These are phyloP conservation scores for Aspergillus pseudoterreus DNA, from an alignment of 2,329 filamentous ascomycete genomes.

Conservation along the genomic window DNA sequence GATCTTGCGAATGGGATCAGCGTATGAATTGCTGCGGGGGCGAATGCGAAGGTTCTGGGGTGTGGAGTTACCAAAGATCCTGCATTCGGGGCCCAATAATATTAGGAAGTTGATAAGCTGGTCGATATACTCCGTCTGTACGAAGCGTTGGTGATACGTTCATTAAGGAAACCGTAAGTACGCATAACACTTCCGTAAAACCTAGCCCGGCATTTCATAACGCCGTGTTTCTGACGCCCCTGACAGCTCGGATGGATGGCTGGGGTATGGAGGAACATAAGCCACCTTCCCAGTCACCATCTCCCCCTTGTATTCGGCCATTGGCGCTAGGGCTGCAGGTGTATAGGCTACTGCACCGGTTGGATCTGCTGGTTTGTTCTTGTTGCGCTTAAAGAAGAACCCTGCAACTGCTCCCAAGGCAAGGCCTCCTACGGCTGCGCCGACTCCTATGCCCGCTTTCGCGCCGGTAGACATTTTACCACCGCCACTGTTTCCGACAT, in stretches of 20 bases:
- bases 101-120: too few relatives aligned
- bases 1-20: neutral
- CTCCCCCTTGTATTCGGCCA: neutral
- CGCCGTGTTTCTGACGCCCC: neutral
- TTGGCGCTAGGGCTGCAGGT: neutral
- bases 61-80: too few relatives aligned
- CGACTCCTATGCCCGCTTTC: conserved; percentile 9
- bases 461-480: conserved; percentile 4
- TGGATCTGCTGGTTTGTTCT: neutral
- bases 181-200: too few relatives aligned
- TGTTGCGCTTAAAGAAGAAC: neutral
- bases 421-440: conserved; percentile 1
- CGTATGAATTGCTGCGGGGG: neutral
- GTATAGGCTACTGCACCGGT: neutral
- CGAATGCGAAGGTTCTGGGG: neutral
- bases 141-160: too few relatives aligned
- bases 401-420: conserved; percentile 2
- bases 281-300: neutral
- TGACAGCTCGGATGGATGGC: neutral
- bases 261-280: neutral
- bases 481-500: neutral
- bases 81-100: too few relatives aligned
- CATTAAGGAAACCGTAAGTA: too few relatives aligned
- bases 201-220: neutral
- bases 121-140: too few relatives aligned